Percentiles rank a stretch among this genome's conserved stretches.
Evolutionary conservation across 2,329 filamentous ascomycete species (phyloP).

Genomic region (Trichoderma koningiopsis): DNA sequence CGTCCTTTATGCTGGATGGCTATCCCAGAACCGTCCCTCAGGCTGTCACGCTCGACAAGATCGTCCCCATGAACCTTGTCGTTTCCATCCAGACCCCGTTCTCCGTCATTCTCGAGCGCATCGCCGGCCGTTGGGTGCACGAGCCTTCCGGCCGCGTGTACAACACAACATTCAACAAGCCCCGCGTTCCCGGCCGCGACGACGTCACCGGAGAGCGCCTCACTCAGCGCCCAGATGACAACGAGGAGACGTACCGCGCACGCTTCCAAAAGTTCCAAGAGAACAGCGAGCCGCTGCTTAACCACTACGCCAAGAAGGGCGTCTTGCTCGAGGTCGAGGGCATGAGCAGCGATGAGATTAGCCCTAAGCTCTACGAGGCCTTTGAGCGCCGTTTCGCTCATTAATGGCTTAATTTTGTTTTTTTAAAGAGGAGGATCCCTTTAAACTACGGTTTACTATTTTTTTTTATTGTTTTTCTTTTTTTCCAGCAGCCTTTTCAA

Average conservation of each 20-base stretch:
- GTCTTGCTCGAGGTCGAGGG: conserved; percentile 86
- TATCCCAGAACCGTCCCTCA: conserved; percentile 88
- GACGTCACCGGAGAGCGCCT: conserved; percentile 89
- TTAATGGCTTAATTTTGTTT: background rate
- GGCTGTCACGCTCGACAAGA: conserved; percentile 72
- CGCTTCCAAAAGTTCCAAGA: conserved; percentile 84
- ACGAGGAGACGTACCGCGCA: conserved; percentile 79
- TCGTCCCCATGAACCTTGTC: conserved; percentile 94
- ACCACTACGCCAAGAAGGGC: conserved; percentile 84
- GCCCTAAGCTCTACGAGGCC: conserved; percentile 80
- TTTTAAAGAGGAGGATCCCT: background rate
- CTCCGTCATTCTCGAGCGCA: conserved; percentile 83
- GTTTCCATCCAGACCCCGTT: conserved; percentile 84
- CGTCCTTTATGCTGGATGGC: conserved; percentile 93
- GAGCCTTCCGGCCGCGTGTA: conserved; percentile 89
- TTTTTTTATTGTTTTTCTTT: background rate
- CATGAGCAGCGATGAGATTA: conserved; percentile 92
- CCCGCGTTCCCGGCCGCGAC: conserved; percentile 77
- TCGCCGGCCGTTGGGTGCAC: conserved; percentile 91
- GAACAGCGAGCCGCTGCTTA: conserved; percentile 79
- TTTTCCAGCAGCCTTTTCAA: conserved; percentile 6
- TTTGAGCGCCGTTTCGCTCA: conserved; percentile 72
- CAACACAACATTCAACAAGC: conserved; percentile 90
- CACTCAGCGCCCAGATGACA: conserved; percentile 82
- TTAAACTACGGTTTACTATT: background rate